A percentile compares a stretch with the other conserved stretches of the same genome.
Conservation (phyloP, 2,329 filamentous ascomycete genomes). For the Cladosporium cucumerinum region DNA sequence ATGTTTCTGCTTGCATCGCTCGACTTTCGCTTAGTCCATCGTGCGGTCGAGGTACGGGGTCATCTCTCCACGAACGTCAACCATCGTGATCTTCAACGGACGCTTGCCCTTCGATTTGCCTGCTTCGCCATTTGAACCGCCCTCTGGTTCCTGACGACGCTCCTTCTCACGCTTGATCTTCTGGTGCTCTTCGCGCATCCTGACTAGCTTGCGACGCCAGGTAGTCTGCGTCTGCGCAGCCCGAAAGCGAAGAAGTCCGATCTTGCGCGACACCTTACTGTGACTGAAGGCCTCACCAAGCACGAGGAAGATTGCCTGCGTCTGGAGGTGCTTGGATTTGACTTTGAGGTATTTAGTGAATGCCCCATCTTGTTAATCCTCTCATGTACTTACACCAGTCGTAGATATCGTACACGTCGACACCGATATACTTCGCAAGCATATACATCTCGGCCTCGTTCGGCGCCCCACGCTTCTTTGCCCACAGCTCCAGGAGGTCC, state of each 20-base stretch:
- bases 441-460: slow-evolving; percentile 18
- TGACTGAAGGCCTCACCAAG: neutral
- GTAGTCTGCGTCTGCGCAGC: neutral
- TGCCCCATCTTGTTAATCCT: neutral
- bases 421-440: slow-evolving; percentile 15
- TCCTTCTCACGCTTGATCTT: neutral
- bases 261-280: neutral
- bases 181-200: neutral
- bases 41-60: neutral
- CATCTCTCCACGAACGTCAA: neutral
- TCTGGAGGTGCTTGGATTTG: slow-evolving; percentile 16
- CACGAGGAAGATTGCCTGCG: neutral
- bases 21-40: neutral
- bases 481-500: slow-evolving; percentile 19
- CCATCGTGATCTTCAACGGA: neutral
- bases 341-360: slow-evolving; percentile 16
- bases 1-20: neutral
- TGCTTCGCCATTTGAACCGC: neutral
- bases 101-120: neutral
- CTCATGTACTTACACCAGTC: slow-evolving; percentile 21
- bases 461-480: slow-evolving; percentile 15
- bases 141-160: neutral
- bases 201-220: neutral
- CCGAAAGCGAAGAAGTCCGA: neutral
- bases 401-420: slow-evolving; percentile 10